Base-by-base conservation (phyloP, 805 yeast species). In the Saccharomyces mikatae region DNA sequence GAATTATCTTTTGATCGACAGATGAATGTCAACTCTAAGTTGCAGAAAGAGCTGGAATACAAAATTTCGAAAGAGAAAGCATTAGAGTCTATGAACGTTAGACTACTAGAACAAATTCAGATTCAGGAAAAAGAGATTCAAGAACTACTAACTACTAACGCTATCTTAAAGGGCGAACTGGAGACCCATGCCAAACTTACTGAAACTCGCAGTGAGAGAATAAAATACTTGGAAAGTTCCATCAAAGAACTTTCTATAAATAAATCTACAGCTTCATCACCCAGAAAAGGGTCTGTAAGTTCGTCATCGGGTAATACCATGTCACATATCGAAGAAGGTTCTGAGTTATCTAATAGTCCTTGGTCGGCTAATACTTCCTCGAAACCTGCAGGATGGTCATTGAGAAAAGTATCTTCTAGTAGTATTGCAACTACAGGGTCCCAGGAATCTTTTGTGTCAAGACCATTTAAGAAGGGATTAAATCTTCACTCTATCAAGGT, bases 51-150 rank as follows among this genome's bases (percentile, higher is more conserved):
- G 29, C 10, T 61, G 17, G 54, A 50, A n/a, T 53, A 56, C 26
- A 49, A 50, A 36, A 48, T 41, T 2, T 51, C 56, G 1, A 65
- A 56, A 27, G 58, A 54, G 10, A 30, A 51, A 47, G 54, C 59
- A 22, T 50, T 61, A 44, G 64, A 63, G 47, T 50, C 58, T 2
- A 60, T 64, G 65, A 65, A 65, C 55, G n/a, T 50, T 14, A 62
- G 57, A 46, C 55, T 65, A 24, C 36, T 64, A 41, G 60, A 60
- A 11, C 64, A 62, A 53, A 55, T 63, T 26, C 56, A 61, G 9
- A 32, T 47, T 3, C 58, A 64, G 28, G 67, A 64, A 48, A 44
- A 54, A 36, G 58, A 64, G 14, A 53, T 65, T 21, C 54, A 56
- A 49, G 54, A 54, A 2, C 47, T 63, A 10, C 47, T 62, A 4